phyloP scores from a whole-genome alignment of 768 basidiomycete genomes.

The Plicaturopsis crispa region DNA sequence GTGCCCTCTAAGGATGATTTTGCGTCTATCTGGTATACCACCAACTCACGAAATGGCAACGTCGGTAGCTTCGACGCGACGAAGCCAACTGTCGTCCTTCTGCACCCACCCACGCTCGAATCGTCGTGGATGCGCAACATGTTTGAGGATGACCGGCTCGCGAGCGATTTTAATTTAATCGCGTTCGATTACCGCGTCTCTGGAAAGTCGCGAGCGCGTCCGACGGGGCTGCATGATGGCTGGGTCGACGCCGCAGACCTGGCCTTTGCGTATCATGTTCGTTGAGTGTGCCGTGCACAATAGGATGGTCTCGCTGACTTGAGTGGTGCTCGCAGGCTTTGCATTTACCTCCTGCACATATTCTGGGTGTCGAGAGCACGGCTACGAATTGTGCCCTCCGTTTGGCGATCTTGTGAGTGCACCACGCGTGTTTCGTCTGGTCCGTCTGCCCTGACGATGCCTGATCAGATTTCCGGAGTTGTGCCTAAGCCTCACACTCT shows the following conservation, averaged over 20 bases:
- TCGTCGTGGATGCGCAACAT: slow-evolving; percentile 62
- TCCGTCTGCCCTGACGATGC: background rate
- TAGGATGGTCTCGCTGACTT: too few relatives aligned
- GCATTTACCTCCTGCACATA: slow-evolving; percentile 58
- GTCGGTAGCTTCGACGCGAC: slow-evolving; percentile 60
- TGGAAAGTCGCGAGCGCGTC: slow-evolving; percentile 49
- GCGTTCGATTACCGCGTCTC: slow-evolving; percentile 66
- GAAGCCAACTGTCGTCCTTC: slow-evolving; percentile 59
- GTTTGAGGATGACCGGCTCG: slow-evolving; percentile 58
- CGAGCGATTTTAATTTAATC: slow-evolving; percentile 56
- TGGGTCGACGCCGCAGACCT: slow-evolving; percentile 80
- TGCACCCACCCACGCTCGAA: slow-evolving; percentile 65
- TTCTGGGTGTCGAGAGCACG: slow-evolving; percentile 61
- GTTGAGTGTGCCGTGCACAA: too few relatives aligned
- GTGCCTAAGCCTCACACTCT: slow-evolving; percentile 59
- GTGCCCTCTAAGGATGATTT: slow-evolving; percentile 56
- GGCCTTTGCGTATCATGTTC: slow-evolving; percentile 55
- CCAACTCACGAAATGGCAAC: slow-evolving; percentile 51
- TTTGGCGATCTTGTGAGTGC: slow-evolving; percentile 56
- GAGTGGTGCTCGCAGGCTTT: slow-evolving; percentile 44
- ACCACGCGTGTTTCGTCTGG: background rate
- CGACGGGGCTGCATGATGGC: slow-evolving; percentile 52
- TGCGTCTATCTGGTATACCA: slow-evolving; percentile 65
- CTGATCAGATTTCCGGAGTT: slow-evolving; percentile 59
- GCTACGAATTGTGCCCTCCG: slow-evolving; percentile 53